Conservation (phyloP, 441 rosid genomes). For the Jatropha podagrica region DNA sequence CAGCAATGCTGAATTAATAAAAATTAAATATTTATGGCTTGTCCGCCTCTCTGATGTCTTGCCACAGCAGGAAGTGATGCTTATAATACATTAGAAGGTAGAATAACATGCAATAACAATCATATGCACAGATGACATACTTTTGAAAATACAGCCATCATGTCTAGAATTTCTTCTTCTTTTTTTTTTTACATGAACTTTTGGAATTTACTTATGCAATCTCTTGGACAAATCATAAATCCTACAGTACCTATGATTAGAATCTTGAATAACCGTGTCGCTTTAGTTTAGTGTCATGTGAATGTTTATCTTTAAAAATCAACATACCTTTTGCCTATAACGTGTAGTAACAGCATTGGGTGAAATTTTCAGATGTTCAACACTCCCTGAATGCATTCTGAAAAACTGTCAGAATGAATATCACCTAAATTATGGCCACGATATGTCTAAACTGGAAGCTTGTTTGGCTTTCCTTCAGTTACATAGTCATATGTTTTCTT, state of each 20-base stretch:
- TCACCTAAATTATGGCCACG: not conserved
- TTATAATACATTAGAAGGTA: not conserved
- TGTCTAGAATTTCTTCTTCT: not conserved
- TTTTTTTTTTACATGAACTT: not conserved
- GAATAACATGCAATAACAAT: not conserved
- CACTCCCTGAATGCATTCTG: not conserved
- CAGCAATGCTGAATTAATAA: not conserved
- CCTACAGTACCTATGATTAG: not conserved
- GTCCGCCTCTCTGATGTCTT: not conserved
- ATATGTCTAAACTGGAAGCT: not conserved
- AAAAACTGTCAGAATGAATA: not conserved
- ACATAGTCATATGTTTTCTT: conserved; percentile 4
- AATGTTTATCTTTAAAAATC: not conserved
- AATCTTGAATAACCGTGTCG: not conserved
- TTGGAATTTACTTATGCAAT: not conserved
- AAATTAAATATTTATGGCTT: not conserved
- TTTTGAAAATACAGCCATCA: not conserved
- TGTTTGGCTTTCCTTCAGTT: conserved; percentile 11
- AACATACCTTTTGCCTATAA: not conserved
- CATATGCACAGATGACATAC: not conserved
- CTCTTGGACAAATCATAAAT: not conserved
- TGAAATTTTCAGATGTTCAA: not conserved
- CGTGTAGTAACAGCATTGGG: not conserved
- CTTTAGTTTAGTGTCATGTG: not conserved
- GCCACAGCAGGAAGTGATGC: not conserved